Evolutionary conservation across 305 asterid genomes (phyloP), one percentile per base, ranked within the genome.

Genomic region (Solanum chacoense): DNA sequence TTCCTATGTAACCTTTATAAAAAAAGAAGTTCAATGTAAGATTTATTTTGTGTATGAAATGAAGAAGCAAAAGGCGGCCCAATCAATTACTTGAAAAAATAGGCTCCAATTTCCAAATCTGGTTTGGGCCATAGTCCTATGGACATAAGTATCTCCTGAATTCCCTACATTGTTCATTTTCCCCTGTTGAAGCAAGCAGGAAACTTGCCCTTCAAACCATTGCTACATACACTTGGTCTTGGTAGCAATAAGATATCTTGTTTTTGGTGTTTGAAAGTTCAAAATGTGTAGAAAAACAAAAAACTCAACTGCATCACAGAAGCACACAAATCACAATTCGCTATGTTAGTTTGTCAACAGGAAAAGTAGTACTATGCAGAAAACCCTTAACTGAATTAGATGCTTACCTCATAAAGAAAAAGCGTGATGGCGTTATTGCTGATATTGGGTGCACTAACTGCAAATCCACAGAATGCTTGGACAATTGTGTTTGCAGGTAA

Each of bases 401-500:
- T 92, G 88, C 93, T 42, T 95, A 96, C 90, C 96, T 95, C 79
- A 92, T 96, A 84, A 96, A 96, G 95, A 97, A 91, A 93, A 94
- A 92, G 94, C 98, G 95, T 85, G 94, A 90, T 71, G 87, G 89
- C 50, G 59, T 85, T 69, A 96, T 85, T 85, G 93, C 94, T 87
- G 99, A 96, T 91, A 91, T 88, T 88, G 99, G 99, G 93, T 97
- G 99, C 95, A 93, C 96, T 76, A 90, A 85, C 93, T 96, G 99
- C 95, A 88, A 91, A 84, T 91, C 97, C 59, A 88, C 94, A 76
- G 92, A 91, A 38, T 97, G 99, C 89, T 93, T 92, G 45, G 95
- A 91, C 87, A 94, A 90, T 92, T 97, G 99, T 87, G 98, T 94
- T 78, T 97, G 99, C 98, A 96, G 98, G 99, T 96, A 90, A 42